Conservation (phyloP, 352 stramenopile species). For the Phytophthora hybrid region DNA sequence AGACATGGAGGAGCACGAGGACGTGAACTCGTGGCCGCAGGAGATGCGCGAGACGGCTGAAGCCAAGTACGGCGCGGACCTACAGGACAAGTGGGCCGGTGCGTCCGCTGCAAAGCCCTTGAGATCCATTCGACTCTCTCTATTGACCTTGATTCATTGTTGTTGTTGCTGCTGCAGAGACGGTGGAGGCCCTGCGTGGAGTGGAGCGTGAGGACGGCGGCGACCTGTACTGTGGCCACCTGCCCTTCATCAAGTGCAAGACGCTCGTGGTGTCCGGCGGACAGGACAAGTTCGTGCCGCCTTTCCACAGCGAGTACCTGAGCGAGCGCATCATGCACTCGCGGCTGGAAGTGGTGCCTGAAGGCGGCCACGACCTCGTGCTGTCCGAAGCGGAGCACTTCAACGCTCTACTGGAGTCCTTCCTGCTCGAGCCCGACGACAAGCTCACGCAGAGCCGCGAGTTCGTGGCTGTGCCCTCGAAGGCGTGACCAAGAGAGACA, state of each 20-base stretch:
- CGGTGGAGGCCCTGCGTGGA: conserved; percentile 56
- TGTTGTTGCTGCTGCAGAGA: conserved; percentile 43
- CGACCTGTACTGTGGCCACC: conserved; percentile 73
- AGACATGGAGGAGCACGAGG: conserved; percentile 54
- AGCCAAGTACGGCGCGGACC: conserved; percentile 60
- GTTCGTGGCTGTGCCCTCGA: conserved; percentile 64
- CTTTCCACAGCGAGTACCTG: conserved; percentile 83
- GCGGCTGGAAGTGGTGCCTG: conserved; percentile 60
- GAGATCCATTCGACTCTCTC: not conserved
- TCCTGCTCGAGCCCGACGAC: conserved; percentile 79
- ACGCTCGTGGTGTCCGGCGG: conserved; percentile 77
- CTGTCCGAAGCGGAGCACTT: conserved; percentile 56
- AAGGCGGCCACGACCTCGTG: conserved; percentile 70
- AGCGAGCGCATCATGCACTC: conserved; percentile 90
- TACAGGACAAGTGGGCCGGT: conserved; percentile 70
- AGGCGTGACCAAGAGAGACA: conserved; percentile 18
- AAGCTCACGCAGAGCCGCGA: conserved; percentile 87
- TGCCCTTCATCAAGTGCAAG: conserved; percentile 85
- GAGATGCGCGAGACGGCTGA: conserved; percentile 54
- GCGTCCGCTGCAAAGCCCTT: conserved; percentile 1
- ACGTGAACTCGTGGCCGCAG: conserved; percentile 64
- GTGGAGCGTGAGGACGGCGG: conserved; percentile 65
- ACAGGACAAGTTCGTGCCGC: conserved; percentile 69
- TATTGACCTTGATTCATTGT: not conserved
- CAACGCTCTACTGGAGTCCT: conserved; percentile 69